phyloP scores from a whole-genome alignment of 2,329 filamentous ascomycete species.

The Cordyceps cateniannulata region DNA sequence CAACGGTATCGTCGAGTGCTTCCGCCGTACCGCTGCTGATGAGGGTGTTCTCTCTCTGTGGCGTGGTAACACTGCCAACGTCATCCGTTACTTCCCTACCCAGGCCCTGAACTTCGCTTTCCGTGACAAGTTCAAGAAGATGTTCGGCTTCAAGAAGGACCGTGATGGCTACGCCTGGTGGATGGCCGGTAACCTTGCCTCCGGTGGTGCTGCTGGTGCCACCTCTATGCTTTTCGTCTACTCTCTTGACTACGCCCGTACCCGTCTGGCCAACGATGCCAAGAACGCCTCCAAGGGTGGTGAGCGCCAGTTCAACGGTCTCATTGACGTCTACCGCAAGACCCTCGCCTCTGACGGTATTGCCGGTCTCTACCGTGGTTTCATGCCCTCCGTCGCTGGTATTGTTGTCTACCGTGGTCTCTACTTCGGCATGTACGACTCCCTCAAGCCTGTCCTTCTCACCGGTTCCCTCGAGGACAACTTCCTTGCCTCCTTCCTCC shows the following conservation, averaged over 20 bases:
- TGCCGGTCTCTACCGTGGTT: slow-evolving; percentile 99
- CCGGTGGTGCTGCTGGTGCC: slow-evolving; percentile 99
- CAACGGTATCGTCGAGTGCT: slow-evolving; percentile 89
- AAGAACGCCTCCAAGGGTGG: slow-evolving; percentile 96
- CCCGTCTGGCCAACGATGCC: slow-evolving; percentile 99
- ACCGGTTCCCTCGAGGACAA: slow-evolving; percentile 87
- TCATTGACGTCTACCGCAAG: slow-evolving; percentile 99
- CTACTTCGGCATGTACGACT: slow-evolving; percentile 99
- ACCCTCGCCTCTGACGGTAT: slow-evolving; percentile 98
- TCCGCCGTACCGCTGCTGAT: slow-evolving; percentile 79
- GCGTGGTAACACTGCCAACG: slow-evolving; percentile 99
- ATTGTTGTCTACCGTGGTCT: slow-evolving; percentile 99
- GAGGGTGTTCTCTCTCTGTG: slow-evolving; percentile 96
- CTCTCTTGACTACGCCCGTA: slow-evolving; percentile 99
- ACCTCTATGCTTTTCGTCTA: slow-evolving; percentile 99
- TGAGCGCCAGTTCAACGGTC: slow-evolving; percentile 99
- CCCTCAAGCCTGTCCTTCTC: slow-evolving; percentile 97
- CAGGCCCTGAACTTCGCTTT: slow-evolving; percentile 99
- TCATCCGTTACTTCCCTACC: slow-evolving; percentile 99
- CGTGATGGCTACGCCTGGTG: slow-evolving; percentile 96
- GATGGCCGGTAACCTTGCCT: slow-evolving; percentile 99
- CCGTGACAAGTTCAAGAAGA: slow-evolving; percentile 99
- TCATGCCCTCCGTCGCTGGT: slow-evolving; percentile 98
- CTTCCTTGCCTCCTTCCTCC: slow-evolving; percentile 98
- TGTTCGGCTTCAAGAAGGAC: slow-evolving; percentile 99